Percentiles rank a stretch among this genome's conserved stretches.
These are phyloP conservation scores for Falciphora oryzae DNA, from an alignment of 2,329 filamentous ascomycete species.

Conservation along the genomic window DNA sequence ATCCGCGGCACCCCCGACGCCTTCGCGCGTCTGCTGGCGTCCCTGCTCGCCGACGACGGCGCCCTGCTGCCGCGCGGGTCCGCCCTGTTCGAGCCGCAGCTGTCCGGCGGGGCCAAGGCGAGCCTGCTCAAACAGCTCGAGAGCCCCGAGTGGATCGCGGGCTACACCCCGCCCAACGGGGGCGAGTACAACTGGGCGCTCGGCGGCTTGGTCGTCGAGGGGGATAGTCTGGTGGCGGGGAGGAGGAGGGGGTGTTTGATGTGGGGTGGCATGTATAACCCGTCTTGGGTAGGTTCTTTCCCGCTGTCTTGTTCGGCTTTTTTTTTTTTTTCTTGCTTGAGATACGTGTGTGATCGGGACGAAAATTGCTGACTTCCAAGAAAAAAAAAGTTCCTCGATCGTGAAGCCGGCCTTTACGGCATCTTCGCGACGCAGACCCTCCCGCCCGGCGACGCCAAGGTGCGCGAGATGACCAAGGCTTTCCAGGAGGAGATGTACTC, in stretches of 20 bases:
- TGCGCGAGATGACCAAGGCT: slow-evolving; percentile 26
- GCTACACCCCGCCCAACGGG: slow-evolving; percentile 25
- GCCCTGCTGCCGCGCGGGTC: slow-evolving; percentile 37
- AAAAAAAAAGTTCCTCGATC: slow-evolving; percentile 23
- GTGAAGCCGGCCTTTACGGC: slow-evolving; percentile 32
- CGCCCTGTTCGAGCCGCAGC: slow-evolving; percentile 42
- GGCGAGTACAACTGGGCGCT: slow-evolving; percentile 34
- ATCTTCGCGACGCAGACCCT: slow-evolving; percentile 36
- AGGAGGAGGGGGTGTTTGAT: slow-evolving; percentile 32
- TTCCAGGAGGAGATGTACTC: slow-evolving; percentile 36
- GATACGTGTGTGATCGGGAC: neutral
- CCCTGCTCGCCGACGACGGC: slow-evolving; percentile 42
- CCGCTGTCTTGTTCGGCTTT: no score
- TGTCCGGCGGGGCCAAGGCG: slow-evolving; percentile 21
- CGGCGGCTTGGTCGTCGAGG: slow-evolving; percentile 35
- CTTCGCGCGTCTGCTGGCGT: slow-evolving; percentile 39
- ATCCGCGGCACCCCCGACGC: slow-evolving; percentile 29
- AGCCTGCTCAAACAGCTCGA: slow-evolving; percentile 23
- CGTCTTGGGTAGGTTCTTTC: slow-evolving; percentile 36
- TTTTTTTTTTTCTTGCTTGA: neutral
- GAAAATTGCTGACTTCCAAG: neutral
- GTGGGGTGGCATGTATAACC: slow-evolving; percentile 41
- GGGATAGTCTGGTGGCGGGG: slow-evolving; percentile 26
- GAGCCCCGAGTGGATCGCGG: slow-evolving; percentile 21
- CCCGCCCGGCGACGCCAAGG: slow-evolving; percentile 33